Conservation (phyloP, 2,329 filamentous ascomycete genomes). For the Septoria petroselini region DNA sequence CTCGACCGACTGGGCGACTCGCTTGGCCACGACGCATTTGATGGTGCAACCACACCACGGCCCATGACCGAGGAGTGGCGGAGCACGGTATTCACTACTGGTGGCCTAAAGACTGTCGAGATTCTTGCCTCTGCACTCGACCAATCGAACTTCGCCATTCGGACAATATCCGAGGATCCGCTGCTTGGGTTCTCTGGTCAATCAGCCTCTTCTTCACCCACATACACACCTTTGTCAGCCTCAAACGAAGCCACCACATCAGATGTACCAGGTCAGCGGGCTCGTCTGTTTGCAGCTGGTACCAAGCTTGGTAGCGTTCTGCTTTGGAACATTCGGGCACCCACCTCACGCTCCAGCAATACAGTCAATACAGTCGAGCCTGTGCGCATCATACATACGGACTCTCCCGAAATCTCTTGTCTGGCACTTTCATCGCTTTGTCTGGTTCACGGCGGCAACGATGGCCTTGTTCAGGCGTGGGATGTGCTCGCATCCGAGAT, state of each 20-base stretch:
- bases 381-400: slow-evolving; percentile 79
- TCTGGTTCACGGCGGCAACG: slow-evolving; percentile 87
- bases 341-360: slow-evolving; percentile 53
- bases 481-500: slow-evolving; percentile 81
- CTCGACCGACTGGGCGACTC: slow-evolving; percentile 29
- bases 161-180: slow-evolving; percentile 76
- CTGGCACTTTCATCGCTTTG: slow-evolving; percentile 82
- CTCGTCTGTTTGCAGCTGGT: slow-evolving; percentile 75
- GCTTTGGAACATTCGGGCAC: slow-evolving; percentile 79
- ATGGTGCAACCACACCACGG: slow-evolving; percentile 31
- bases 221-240: slow-evolving; percentile 51
- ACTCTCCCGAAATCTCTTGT: slow-evolving; percentile 81
- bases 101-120: slow-evolving; percentile 56
- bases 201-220: slow-evolving; percentile 54
- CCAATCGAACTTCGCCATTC: slow-evolving; percentile 65
- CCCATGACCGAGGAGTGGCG: slow-evolving; percentile 62
- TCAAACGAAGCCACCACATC: slow-evolving; percentile 45
- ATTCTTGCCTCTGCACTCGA: slow-evolving; percentile 73
- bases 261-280: slow-evolving; percentile 80
- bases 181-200: slow-evolving; percentile 58
- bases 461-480: slow-evolving; percentile 94
- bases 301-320: slow-evolving; percentile 74
- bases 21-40: slow-evolving; percentile 29
- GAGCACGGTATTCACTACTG: slow-evolving; percentile 59
- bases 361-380: slow-evolving; percentile 62